These are phyloP conservation scores for Nemania sp. DNA, from an alignment of 2,329 filamentous ascomycete genomes.

Conservation along the genomic window DNA sequence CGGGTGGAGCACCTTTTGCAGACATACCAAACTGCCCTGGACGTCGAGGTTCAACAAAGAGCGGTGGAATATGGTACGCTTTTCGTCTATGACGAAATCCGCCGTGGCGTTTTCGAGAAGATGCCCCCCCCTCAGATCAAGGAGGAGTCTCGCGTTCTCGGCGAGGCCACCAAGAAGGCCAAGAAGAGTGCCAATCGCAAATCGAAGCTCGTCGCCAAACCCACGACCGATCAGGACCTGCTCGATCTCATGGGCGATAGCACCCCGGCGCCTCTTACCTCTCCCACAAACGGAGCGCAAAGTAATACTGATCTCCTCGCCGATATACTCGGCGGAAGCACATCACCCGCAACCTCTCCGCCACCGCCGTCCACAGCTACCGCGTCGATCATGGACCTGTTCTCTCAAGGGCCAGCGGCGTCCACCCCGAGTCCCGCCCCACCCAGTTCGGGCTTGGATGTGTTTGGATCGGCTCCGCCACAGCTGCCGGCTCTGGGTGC, in stretches of 20 bases:
- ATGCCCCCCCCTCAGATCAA: constrained; percentile 98
- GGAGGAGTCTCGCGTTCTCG: constrained; percentile 88
- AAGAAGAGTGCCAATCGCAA: constrained; percentile 73
- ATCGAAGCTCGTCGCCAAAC: constrained; percentile 72
- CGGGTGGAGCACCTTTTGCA: constrained; percentile 78
- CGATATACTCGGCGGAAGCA: constrained; percentile 76
- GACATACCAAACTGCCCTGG: constrained; percentile 80
- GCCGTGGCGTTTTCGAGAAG: constrained; percentile 88
- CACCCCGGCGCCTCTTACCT: constrained; percentile 61
- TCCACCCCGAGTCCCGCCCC: constrained; percentile 51
- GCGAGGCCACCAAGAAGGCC: constrained; percentile 72
- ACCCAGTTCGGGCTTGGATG: constrained; percentile 51
- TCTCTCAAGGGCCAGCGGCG: constrained; percentile 52
- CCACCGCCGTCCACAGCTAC: constrained; percentile 60
- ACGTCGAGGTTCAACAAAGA: constrained; percentile 94
- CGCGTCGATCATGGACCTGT: constrained; percentile 88
- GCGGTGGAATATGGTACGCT: constrained; percentile 94
- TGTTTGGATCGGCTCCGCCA: constrained; percentile 58
- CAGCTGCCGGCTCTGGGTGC: constrained; percentile 44
- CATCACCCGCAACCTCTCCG: constrained; percentile 55
- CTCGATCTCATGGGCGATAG: constrained; percentile 88
- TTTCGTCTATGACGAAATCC: constrained; percentile 86
- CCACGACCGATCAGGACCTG: constrained; percentile 81
- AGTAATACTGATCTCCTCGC: constrained; percentile 87
- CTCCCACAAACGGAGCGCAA: constrained; percentile 58